Evolutionary conservation across 2,329 filamentous ascomycete genomes (phyloP).

Genomic region (Lasiodiplodia sp.): DNA sequence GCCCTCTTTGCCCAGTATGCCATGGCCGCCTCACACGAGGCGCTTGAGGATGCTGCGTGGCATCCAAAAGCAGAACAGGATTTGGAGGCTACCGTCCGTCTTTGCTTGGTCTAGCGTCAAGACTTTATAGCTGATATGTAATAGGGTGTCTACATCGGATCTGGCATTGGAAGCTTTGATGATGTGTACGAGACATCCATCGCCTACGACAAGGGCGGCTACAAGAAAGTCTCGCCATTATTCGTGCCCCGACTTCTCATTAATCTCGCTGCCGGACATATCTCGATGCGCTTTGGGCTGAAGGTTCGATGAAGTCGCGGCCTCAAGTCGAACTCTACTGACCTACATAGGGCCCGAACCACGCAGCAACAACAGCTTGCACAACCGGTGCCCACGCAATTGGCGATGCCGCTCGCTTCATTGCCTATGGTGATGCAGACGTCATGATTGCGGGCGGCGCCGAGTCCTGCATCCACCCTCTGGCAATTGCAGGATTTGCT

Average conservation of each 20-base stretch:
- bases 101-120: background rate
- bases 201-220: constrained; percentile 77
- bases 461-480: constrained; percentile 93
- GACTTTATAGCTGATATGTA: background rate
- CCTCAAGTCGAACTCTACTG: constrained; percentile 30
- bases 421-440: constrained; percentile 88
- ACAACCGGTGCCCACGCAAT: constrained; percentile 96
- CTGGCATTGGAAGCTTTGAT: constrained; percentile 92
- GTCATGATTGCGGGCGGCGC: constrained; percentile 97
- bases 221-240: constrained; percentile 89
- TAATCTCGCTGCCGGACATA: constrained; percentile 92
- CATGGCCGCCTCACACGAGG: constrained; percentile 84
- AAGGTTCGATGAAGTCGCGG: constrained; percentile 49
- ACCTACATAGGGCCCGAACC: constrained; percentile 75
- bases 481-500: constrained; percentile 91
- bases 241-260: constrained; percentile 94
- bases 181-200: constrained; percentile 87
- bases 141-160: constrained; percentile 88
- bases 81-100: constrained; percentile 70
- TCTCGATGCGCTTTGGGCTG: constrained; percentile 91
- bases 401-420: constrained; percentile 91
- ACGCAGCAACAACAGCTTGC: constrained; percentile 91
- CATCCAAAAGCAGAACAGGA: constrained; percentile 66
- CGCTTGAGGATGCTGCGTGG: constrained; percentile 83
- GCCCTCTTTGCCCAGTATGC: constrained; percentile 94